phyloP scores from a whole-genome alignment of 2,329 filamentous ascomycete genomes.

The Plectosphaerella sp. region DNA sequence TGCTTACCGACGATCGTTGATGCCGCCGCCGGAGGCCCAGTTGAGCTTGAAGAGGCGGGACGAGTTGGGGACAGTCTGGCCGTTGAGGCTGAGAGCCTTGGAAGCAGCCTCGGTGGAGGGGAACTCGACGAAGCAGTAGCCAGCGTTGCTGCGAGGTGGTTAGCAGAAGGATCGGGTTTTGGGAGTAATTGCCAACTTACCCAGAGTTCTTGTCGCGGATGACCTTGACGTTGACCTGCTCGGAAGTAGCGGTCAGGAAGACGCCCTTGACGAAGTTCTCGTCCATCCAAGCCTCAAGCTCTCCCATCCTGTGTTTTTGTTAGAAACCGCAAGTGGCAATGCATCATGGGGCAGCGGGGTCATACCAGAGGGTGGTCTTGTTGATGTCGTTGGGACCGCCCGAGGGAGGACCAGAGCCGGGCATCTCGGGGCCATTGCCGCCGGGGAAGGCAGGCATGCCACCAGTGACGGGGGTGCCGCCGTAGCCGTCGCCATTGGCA shows the following conservation, averaged over 20 bases:
- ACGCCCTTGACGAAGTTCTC: constrained; percentile 97
- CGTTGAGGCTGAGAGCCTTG: constrained; percentile 88
- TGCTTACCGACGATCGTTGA: constrained; percentile 83
- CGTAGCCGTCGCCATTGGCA: constrained; percentile 28
- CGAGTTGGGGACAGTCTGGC: constrained; percentile 86
- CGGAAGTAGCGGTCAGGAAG: constrained; percentile 82
- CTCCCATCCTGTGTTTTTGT: constrained; percentile 77
- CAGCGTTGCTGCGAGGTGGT: constrained; percentile 67
- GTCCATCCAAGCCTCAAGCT: constrained; percentile 98
- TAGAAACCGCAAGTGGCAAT: too few species aligned
- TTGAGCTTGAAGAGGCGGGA: constrained; percentile 97
- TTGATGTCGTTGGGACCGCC: constrained; percentile 37
- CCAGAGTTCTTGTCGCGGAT: constrained; percentile 99
- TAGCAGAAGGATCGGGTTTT: background rate
- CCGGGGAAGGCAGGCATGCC: constrained; percentile 23
- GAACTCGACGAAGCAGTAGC: constrained; percentile 99
- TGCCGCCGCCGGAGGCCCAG: constrained; percentile 95
- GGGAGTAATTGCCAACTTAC: constrained; percentile 40
- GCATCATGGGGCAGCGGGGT: background rate
- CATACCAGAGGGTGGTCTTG: constrained; percentile 57
- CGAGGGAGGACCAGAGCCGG: constrained; percentile 14
- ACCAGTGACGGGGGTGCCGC: constrained; percentile 22
- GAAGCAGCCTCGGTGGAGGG: constrained; percentile 74
- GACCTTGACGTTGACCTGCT: constrained; percentile 98
- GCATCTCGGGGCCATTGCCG: constrained; percentile 20